Base-by-base conservation (phyloP, 2,329 filamentous ascomycete genomes). In the Botrytis deweyae region DNA sequence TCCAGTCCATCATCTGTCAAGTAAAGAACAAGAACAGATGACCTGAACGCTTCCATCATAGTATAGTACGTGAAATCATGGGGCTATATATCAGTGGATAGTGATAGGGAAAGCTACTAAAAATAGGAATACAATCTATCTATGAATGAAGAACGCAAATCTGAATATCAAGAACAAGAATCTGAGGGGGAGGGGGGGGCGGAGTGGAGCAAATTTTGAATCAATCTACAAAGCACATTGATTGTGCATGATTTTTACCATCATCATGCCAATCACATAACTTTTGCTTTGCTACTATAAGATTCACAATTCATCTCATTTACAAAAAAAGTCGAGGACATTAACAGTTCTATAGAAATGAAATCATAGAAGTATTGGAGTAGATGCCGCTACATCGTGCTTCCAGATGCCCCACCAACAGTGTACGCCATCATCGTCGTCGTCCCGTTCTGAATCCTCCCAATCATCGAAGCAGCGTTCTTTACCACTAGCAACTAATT, bases 371-470 rank as follows among this genome's bases (percentile, higher is more conserved):
- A 38, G 33, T 6, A 25, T 12, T 49, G 66, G n/a, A 33, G 36
- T 29, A 67, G 49, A 42, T 25, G 36, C 9, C 40, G 38, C 18
- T 22, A 42, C 36, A 22, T 10, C 36, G 22, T 38, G 72, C 40
- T 72, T 70, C 74, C 74, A 75, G 5, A 75, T 61, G 22, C 62
- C 58, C 74, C 74, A 75, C 74, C 74, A 75, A 18, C 74, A 75
- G 22, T 70, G 59, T 6, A 74, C 72, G n/a, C 67, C 62, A 61
- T 72, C 70, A 20, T 7, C 46, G 20, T 7, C 46, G 6, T 68
- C 71, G 2, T 72, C 71, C 38, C 44, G 22, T 22, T 42, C 63
- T 36, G 63, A 68, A 29, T 68, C 71, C 14, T 72, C 71, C 71
- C 71, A 72, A 40, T 72, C 71, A 36, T 72, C 71, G 18, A 72